These are phyloP conservation scores for Ogataea nakhonphanomensis DNA, from an alignment of 805 yeast species.

Conservation along the genomic window DNA sequence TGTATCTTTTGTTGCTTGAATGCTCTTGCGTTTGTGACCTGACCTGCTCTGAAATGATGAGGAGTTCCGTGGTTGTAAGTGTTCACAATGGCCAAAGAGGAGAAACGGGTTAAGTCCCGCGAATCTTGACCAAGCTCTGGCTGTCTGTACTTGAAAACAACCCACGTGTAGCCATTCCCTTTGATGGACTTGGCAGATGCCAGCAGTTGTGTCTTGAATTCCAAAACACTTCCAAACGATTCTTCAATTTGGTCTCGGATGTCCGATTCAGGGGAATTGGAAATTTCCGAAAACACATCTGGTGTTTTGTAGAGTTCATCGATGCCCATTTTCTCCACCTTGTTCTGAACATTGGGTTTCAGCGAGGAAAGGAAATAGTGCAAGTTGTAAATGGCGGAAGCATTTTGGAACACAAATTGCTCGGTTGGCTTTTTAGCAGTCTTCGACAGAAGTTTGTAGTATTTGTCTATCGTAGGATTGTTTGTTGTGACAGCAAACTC, in stretches of 20 bases:
- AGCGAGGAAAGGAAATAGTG: constrained; percentile 48
- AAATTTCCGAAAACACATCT: constrained; percentile 28
- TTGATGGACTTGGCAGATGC: constrained; percentile 67
- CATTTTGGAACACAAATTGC: constrained; percentile 40
- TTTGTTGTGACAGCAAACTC: constrained; percentile 23
- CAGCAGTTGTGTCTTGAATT: constrained; percentile 67
- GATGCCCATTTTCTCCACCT: constrained; percentile 23
- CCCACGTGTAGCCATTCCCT: constrained; percentile 92
- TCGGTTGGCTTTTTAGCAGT: constrained; percentile 46
- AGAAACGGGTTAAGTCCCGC: constrained; percentile 28
- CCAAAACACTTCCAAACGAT: constrained; percentile 74
- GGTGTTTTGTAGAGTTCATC: constrained; percentile 38
- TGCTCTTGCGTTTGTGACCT: constrained; percentile 40
- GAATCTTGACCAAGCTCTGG: constrained; percentile 21
- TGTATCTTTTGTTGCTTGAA: constrained; percentile 24
- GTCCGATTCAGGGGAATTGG: constrained; percentile 22
- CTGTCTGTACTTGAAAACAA: constrained; percentile 57
- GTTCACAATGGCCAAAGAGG: constrained; percentile 63
- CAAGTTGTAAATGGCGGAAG: constrained; percentile 46
- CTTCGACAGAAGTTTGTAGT: constrained; percentile 35
- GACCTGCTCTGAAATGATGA: constrained; percentile 54
- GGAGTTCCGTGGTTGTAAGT: constrained; percentile 92
- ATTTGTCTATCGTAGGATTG: constrained; percentile 29
- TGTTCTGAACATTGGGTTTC: constrained; percentile 22
- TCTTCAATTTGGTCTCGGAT: constrained; percentile 47